Evolutionary conservation across 148 eudicot species (phyloP).

Genomic region (Chenopodium quinoa): DNA sequence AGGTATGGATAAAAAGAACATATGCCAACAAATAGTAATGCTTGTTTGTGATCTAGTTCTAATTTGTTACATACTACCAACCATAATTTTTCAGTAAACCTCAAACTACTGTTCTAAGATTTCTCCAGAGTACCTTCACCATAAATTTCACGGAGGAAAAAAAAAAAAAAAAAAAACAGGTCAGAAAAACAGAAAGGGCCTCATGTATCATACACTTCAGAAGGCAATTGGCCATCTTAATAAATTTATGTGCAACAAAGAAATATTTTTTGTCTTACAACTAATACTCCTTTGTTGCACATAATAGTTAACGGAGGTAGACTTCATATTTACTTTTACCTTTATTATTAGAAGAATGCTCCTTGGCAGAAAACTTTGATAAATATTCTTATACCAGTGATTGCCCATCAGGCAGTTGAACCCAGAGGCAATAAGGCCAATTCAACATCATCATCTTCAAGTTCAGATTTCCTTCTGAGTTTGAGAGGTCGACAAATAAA

Average conservation of each 20-base stretch:
- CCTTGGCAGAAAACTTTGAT: neutral
- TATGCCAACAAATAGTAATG: neutral
- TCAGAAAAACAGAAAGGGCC: neutral
- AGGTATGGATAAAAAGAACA: too few species aligned
- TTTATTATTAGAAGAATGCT: slow-evolving; percentile 12
- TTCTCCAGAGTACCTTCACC: neutral
- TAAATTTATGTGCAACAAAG: neutral
- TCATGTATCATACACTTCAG: neutral
- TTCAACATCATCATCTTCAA: slow-evolving; percentile 41
- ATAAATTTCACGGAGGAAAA: neutral
- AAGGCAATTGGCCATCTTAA: neutral
- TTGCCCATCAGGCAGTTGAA: slow-evolving; percentile 25
- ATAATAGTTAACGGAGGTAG: too few species aligned
- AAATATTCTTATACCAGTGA: neutral
- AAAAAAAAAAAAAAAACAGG: neutral
- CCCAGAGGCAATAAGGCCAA: slow-evolving; percentile 28
- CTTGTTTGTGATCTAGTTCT: neutral
- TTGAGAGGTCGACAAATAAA: slow-evolving; percentile 47
- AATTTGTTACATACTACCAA: neutral
- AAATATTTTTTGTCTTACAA: too few species aligned
- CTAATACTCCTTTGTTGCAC: too few species aligned
- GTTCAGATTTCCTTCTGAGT: slow-evolving; percentile 29
- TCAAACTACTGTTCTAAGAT: neutral
- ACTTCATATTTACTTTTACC: slow-evolving; percentile 12
- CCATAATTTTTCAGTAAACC: too few species aligned